Evolutionary conservation across 768 basidiomycete genomes (phyloP).

Genomic region (Tephrocybe rancida): DNA sequence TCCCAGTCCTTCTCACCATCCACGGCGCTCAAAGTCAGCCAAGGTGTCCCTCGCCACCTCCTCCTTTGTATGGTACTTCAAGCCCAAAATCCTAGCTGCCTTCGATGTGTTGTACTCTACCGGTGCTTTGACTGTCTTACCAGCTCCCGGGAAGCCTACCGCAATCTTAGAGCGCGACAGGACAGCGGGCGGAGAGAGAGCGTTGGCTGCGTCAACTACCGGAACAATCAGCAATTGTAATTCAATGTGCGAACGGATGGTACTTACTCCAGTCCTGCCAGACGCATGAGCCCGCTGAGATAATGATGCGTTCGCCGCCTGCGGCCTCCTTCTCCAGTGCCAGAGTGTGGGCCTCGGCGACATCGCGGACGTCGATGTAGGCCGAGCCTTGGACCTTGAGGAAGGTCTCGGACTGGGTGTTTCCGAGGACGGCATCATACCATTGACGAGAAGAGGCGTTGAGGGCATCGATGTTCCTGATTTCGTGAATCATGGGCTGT

Average conservation of each 20-base stretch:
- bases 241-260: too few relatives aligned
- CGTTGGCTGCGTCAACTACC: slow-evolving; percentile 39
- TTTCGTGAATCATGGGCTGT: slow-evolving; percentile 40
- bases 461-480: slow-evolving; percentile 28
- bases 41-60: slow-evolving; percentile 43
- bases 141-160: slow-evolving; percentile 34
- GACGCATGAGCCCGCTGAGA: slow-evolving; percentile 28
- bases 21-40: slow-evolving; percentile 41
- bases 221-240: neutral
- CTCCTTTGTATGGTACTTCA: slow-evolving; percentile 41
- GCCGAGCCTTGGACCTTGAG: slow-evolving; percentile 21
- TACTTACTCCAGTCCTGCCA: slow-evolving; percentile 32
- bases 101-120: slow-evolving; percentile 37
- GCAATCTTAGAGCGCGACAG: slow-evolving; percentile 27
- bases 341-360: slow-evolving; percentile 52
- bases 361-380: slow-evolving; percentile 49
- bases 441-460: slow-evolving; percentile 36
- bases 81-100: slow-evolving; percentile 38
- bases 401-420: slow-evolving; percentile 17
- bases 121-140: slow-evolving; percentile 25
- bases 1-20: slow-evolving; percentile 31
- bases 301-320: slow-evolving; percentile 53
- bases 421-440: slow-evolving; percentile 31
- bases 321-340: slow-evolving; percentile 51
- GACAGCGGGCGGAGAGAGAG: slow-evolving; percentile 29